These are phyloP conservation scores for Lipomyces lipofer DNA, from an alignment of 805 yeast genomes.

Conservation along the genomic window DNA sequence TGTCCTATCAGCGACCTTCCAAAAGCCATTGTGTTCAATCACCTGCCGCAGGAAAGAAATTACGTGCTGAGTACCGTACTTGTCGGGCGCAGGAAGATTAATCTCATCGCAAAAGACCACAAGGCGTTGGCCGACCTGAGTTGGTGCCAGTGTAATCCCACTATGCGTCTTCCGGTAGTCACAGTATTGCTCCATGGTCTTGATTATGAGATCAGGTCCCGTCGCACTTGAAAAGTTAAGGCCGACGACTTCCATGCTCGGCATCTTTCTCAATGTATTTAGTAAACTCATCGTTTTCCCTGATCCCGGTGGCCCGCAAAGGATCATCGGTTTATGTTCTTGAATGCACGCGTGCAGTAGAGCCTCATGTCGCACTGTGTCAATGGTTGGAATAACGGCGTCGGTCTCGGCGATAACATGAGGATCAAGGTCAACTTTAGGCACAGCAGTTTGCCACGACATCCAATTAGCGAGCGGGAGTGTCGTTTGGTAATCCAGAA, in stretches of 20 bases:
- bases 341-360: slow-evolving; percentile 58
- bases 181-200: slow-evolving; percentile 72
- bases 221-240: slow-evolving; percentile 85
- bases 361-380: slow-evolving; percentile 67
- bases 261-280: slow-evolving; percentile 60
- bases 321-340: slow-evolving; percentile 59
- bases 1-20: slow-evolving; percentile 57
- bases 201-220: slow-evolving; percentile 58
- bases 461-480: slow-evolving; percentile 52
- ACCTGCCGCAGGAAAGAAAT: slow-evolving; percentile 73
- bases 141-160: slow-evolving; percentile 61
- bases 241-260: slow-evolving; percentile 60
- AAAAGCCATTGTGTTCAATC: slow-evolving; percentile 73
- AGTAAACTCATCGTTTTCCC: slow-evolving; percentile 92
- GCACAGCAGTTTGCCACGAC: slow-evolving; percentile 46
- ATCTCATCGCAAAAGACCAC: slow-evolving; percentile 91
- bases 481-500: slow-evolving; percentile 49
- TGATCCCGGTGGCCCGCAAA: slow-evolving; percentile 97
- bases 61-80: slow-evolving; percentile 70
- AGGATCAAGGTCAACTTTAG: slow-evolving; percentile 51
- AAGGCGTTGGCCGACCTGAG: slow-evolving; percentile 62
- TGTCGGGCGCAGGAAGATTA: slow-evolving; percentile 73
- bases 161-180: slow-evolving; percentile 52
- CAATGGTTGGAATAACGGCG: slow-evolving; percentile 73
- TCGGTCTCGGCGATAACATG: slow-evolving; percentile 62